Evolutionary conservation across 2,329 filamentous ascomycete species (phyloP).

Genomic region (Cercospora sesami): DNA sequence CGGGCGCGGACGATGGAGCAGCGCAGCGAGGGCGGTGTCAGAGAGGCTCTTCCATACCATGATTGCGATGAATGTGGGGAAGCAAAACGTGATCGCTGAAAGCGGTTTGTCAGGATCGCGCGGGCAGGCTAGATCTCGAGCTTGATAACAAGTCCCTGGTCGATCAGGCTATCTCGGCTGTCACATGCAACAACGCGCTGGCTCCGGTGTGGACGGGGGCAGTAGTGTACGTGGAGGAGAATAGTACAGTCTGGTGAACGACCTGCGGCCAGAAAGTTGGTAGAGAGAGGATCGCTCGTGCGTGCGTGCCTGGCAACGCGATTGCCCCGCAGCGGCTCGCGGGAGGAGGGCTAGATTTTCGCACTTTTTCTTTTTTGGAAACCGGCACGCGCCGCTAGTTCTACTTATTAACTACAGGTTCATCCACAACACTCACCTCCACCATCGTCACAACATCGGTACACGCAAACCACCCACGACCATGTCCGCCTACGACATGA

Average conservation of each 20-base stretch:
- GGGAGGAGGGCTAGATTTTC: background rate
- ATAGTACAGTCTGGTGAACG: background rate
- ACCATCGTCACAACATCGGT: background rate
- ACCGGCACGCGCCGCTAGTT: background rate
- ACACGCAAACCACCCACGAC: background rate
- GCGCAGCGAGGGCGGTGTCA: background rate
- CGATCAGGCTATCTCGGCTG: background rate
- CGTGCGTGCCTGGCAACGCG: background rate
- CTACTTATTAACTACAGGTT: background rate
- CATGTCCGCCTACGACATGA: conserved; percentile 39
- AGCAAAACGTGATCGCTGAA: conserved; percentile 12
- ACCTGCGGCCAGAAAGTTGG: background rate
- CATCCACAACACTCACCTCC: background rate
- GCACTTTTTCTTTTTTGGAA: background rate
- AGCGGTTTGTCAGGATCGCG: conserved; percentile 8
- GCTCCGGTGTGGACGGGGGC: background rate
- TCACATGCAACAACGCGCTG: conserved; percentile 5
- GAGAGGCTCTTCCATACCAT: conserved; percentile 8
- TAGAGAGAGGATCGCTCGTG: background rate
- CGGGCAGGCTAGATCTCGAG: conserved; percentile 7
- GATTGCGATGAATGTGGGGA: conserved; percentile 14
- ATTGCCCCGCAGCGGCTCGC: background rate
- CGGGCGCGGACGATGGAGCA: background rate
- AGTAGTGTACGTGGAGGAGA: background rate
- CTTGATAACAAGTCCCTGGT: conserved; percentile 2